Percentiles rank a stretch among this genome's conserved stretches.
phyloP scores from a whole-genome alignment of 768 basidiomycete genomes.

The Hericium rajendrae region DNA sequence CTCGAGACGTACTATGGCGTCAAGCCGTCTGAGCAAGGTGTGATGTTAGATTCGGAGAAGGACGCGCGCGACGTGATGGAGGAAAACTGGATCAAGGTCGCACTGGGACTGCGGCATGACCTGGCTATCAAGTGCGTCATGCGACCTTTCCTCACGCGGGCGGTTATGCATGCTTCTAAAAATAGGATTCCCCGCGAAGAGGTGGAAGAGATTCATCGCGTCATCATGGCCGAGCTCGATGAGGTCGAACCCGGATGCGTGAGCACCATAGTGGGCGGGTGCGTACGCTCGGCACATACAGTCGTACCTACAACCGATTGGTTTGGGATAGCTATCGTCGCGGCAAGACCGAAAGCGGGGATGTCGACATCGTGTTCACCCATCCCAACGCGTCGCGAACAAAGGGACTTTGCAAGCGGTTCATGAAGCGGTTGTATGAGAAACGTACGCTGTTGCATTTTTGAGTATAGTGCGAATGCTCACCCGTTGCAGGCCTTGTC shows the following conservation, averaged over 20 bases:
- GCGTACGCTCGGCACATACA: background rate
- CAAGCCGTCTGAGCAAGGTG: slow-evolving; percentile 13
- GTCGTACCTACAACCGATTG: background rate
- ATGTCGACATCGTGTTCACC: slow-evolving; percentile 85
- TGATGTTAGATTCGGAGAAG: slow-evolving; percentile 1
- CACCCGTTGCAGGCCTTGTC: slow-evolving; percentile 45
- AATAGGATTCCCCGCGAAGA: slow-evolving; percentile 63
- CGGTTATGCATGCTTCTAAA: background rate
- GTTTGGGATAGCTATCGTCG: slow-evolving; percentile 56
- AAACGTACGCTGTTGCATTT: slow-evolving; percentile 32
- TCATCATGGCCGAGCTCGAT: slow-evolving; percentile 60
- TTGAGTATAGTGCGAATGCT: background rate
- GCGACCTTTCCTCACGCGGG: background rate
- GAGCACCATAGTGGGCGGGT: slow-evolving; percentile 80
- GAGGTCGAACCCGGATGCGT: slow-evolving; percentile 55
- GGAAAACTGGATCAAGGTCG: slow-evolving; percentile 36
- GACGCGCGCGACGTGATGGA: slow-evolving; percentile 8
- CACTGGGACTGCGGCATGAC: slow-evolving; percentile 50
- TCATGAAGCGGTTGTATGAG: slow-evolving; percentile 44
- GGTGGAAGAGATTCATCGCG: slow-evolving; percentile 64
- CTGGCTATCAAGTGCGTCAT: slow-evolving; percentile 35
- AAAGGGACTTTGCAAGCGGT: slow-evolving; percentile 50
- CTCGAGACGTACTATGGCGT: slow-evolving; percentile 59
- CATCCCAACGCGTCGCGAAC: slow-evolving; percentile 49
- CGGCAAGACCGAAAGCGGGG: slow-evolving; percentile 73